Base-by-base conservation (phyloP, 2,329 filamentous ascomycete genomes). In the Fusarium sp. region DNA sequence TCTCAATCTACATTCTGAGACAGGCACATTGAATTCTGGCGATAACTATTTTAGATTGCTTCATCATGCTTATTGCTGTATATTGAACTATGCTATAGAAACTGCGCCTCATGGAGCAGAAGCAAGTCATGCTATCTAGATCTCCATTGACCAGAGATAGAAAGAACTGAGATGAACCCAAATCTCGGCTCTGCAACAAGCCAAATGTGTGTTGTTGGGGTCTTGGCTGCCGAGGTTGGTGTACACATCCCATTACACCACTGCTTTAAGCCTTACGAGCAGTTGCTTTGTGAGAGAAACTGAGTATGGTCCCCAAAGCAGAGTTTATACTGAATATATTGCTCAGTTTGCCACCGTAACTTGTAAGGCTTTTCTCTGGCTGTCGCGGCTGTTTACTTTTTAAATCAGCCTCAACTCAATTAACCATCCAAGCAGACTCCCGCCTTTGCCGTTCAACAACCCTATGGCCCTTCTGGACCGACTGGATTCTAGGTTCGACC, bases 301-400 rank as follows among this genome's bases (percentile, higher is more conserved):
- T 28, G 41, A 58, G 10, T 13, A 39, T 58, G 24, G 26, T 35
- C 54, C 56, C 26, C 5, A 35, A 32, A 39, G 30, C 20, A 57
- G n/a, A 35, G 26, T 41, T n/a, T 10, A 35, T 30, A 20, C 35
- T 35, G 6, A 35, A 41, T 11, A 26, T 32, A 14, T 32, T 24
- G 42, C 28, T 41, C 28, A 54, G 30, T n/a, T 60, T 41, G n/a
- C 57, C 24, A 22, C 18, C 20, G 24, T 30, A 32, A 18, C 28
- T 32, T n/a, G 22, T n/a, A 10, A 36, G n/a, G 15, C 15, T 35
- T 24, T 11, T 24, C 36, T 42, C 30, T 69, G 66, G 64, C 53
- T 72, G 67, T 72, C 75, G 75, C 70, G 76, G 76, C 64, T 73
- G 47, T 56, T 45, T 35, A n/a, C 41, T 50, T 42, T 30, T 28